phyloP scores from a whole-genome alignment of 495 filamentous ascomycete genomes.

The Terfezia claveryi region DNA sequence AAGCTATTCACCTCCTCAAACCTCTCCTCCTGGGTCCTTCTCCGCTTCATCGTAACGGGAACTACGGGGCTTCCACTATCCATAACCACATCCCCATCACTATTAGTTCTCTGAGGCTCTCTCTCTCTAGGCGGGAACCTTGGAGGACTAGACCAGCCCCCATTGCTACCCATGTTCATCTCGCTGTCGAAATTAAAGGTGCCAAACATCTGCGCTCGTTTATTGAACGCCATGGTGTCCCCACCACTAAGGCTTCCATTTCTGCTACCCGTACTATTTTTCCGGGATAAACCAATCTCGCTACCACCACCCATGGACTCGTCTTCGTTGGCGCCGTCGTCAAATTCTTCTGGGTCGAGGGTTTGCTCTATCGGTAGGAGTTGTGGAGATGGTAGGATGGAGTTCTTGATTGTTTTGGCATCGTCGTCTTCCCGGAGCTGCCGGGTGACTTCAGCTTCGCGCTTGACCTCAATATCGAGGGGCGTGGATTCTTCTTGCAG shows the following conservation, averaged over 20 bases:
- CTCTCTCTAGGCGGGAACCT: not conserved
- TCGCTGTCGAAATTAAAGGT: not conserved
- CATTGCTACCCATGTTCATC: not conserved
- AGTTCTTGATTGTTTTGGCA: slow-evolving; percentile 23
- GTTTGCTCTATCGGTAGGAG: slow-evolving; percentile 20
- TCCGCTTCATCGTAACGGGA: not conserved
- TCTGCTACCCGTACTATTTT: not conserved
- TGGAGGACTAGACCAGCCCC: not conserved
- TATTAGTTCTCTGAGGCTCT: not conserved
- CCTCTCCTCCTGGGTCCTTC: slow-evolving; percentile 43
- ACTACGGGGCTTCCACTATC: not conserved
- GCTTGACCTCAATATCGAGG: slow-evolving; percentile 65
- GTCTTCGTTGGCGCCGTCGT: slow-evolving; percentile 14
- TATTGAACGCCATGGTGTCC: not conserved
- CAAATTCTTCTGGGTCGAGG: slow-evolving; percentile 5
- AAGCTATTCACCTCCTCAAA: slow-evolving; percentile 64
- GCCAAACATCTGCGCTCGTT: not conserved
- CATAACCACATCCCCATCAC: not conserved
- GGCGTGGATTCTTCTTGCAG: slow-evolving; percentile 72
- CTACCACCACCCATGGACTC: slow-evolving; percentile 8
- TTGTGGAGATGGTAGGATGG: slow-evolving; percentile 30
- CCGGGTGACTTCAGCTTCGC: slow-evolving; percentile 82
- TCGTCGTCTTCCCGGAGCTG: slow-evolving; percentile 54
- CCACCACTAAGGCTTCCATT: not conserved
- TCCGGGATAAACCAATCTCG: too few relatives aligned